These are phyloP conservation scores for Pestalotiopsis sp. DNA, from an alignment of 2,329 filamentous ascomycete genomes.

Conservation along the genomic window DNA sequence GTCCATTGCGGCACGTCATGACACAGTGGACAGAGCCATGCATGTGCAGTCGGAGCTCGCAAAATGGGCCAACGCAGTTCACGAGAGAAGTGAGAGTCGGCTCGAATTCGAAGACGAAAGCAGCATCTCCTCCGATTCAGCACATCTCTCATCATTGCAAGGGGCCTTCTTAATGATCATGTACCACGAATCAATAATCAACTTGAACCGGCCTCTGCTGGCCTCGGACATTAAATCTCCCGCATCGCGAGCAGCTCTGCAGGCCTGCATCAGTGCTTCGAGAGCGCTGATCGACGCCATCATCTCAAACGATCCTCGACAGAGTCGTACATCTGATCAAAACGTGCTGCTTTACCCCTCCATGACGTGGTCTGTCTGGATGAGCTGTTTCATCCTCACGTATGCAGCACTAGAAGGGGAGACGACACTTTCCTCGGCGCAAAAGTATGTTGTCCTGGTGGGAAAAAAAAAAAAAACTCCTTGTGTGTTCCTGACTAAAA, in stretches of 20 bases:
- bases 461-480: too few relatives aligned
- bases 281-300: slow-evolving; percentile 20
- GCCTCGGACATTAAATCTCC: slow-evolving; percentile 18
- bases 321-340: background rate
- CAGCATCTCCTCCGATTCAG: background rate
- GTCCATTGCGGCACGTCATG: slow-evolving; percentile 16
- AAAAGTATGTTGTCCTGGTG: slow-evolving; percentile 10
- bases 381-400: slow-evolving; percentile 23
- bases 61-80: slow-evolving; percentile 19
- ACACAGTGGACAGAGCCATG: slow-evolving; percentile 18
- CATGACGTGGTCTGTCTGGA: slow-evolving; percentile 24
- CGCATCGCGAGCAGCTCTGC: slow-evolving; percentile 21
- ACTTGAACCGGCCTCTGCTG: slow-evolving; percentile 21
- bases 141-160: slow-evolving; percentile 8
- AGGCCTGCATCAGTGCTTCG: slow-evolving; percentile 23
- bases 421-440: slow-evolving; percentile 18
- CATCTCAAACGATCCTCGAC: slow-evolving; percentile 12
- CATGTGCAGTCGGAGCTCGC: slow-evolving; percentile 19
- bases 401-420: slow-evolving; percentile 22
- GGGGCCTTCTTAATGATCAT: slow-evolving; percentile 15
- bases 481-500: background rate
- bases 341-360: slow-evolving; percentile 20
- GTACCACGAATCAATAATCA: slow-evolving; percentile 22
- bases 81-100: slow-evolving; percentile 13
- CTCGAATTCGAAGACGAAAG: slow-evolving; percentile 12